Evolutionary conservation across 2,329 filamentous ascomycete genomes (phyloP).

Genomic region (Pseudogymnoascus pannorum): DNA sequence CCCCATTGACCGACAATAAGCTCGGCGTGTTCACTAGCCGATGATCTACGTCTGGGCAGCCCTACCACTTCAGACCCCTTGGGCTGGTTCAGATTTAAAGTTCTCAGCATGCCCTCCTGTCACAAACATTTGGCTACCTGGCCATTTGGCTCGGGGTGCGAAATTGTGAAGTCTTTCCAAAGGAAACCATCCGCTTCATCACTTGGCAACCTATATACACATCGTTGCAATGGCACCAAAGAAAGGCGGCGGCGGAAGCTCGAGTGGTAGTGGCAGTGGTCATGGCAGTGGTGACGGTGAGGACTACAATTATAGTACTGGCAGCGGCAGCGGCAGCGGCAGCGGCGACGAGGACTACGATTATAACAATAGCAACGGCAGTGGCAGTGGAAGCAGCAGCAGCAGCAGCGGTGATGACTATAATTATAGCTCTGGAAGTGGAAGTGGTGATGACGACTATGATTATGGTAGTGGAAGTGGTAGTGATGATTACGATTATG

Average conservation of each 20-base stretch:
- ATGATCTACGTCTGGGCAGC: not conserved
- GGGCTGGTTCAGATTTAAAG: not conserved
- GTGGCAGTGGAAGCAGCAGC: not conserved
- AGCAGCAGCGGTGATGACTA: not conserved
- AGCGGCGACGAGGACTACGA: not conserved
- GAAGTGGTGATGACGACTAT: not conserved
- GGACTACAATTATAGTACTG: too few species aligned
- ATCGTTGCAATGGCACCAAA: not conserved
- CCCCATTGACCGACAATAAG: not conserved
- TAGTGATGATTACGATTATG: not conserved
- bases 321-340: not conserved
- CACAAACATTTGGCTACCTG: not conserved
- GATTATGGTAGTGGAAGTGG: not conserved
- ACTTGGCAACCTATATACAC: not conserved
- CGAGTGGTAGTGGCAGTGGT: not conserved
- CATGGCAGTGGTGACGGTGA: not conserved
- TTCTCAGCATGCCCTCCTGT: not conserved
- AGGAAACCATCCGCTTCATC: not conserved
- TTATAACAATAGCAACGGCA: not conserved
- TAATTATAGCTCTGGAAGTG: not conserved
- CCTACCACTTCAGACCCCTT: not conserved
- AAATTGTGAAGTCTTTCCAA: not conserved
- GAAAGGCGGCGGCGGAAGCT: not conserved
- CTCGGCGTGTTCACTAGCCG: conserved; percentile 1
- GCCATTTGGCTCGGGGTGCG: not conserved